These are phyloP conservation scores for Leccinum incarnatum DNA, from an alignment of 768 basidiomycete genomes.

Conservation along the genomic window DNA sequence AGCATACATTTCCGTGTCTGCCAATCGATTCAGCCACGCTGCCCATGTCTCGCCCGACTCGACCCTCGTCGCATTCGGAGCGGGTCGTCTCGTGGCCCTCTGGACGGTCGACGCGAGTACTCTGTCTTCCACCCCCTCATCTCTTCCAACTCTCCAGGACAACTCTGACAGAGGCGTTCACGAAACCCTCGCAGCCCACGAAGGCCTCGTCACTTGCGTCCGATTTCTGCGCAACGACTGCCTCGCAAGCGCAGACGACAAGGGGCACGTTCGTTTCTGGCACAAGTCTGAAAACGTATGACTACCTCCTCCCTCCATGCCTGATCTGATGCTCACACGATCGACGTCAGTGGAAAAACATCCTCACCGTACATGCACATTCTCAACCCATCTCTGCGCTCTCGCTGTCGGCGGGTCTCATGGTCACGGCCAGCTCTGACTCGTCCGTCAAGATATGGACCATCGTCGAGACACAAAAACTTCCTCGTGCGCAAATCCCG, in stretches of 20 bases:
- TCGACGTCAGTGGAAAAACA: slow-evolving; percentile 53
- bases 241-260: slow-evolving; percentile 75
- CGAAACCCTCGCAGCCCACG: slow-evolving; percentile 73
- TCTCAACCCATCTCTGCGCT: slow-evolving; percentile 67
- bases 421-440: slow-evolving; percentile 85
- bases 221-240: slow-evolving; percentile 54
- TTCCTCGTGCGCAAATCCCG: slow-evolving; percentile 23
- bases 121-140: not conserved
- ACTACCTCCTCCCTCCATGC: not conserved
- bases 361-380: slow-evolving; percentile 56
- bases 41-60: slow-evolving; percentile 35
- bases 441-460: slow-evolving; percentile 75
- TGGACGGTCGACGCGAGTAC: slow-evolving; percentile 54
- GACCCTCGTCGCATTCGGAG: slow-evolving; percentile 52
- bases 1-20: slow-evolving; percentile 46
- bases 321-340: slow-evolving; percentile 12
- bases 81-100: slow-evolving; percentile 53
- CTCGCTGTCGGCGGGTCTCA: slow-evolving; percentile 42
- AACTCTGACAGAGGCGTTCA: slow-evolving; percentile 51
- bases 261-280: slow-evolving; percentile 70
- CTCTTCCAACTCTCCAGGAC: slow-evolving; percentile 37
- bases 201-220: slow-evolving; percentile 71
- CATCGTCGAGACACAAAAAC: slow-evolving; percentile 29
- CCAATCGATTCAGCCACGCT: slow-evolving; percentile 44
- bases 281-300: slow-evolving; percentile 30